Evolutionary conservation across 2,329 filamentous ascomycete genomes (phyloP).

Genomic region (Xylaria sp.): DNA sequence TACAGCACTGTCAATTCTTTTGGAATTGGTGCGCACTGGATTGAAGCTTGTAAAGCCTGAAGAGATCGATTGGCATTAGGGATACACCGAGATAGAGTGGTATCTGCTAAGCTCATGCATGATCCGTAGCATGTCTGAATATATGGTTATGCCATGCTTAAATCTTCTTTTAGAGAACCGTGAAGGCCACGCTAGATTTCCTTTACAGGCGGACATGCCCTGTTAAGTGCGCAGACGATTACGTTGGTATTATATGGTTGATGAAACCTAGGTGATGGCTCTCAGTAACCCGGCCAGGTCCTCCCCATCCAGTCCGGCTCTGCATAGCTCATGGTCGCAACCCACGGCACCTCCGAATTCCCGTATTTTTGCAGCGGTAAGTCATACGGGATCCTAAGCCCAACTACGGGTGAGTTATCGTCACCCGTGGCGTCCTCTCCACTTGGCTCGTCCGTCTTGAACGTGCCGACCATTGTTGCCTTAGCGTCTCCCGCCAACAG

Average conservation of each 20-base stretch:
- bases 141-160: background rate
- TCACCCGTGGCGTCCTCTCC: slow-evolving; percentile 27
- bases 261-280: background rate
- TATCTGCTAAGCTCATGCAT: slow-evolving; percentile 1
- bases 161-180: background rate
- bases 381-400: slow-evolving; percentile 84
- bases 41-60: slow-evolving; percentile 13
- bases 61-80: background rate
- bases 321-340: slow-evolving; percentile 68
- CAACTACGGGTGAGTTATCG: slow-evolving; percentile 61
- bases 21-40: background rate
- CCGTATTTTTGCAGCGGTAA: slow-evolving; percentile 77
- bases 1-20: background rate
- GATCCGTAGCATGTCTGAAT: slow-evolving; percentile 10
- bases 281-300: slow-evolving; percentile 50
- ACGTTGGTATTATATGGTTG: background rate
- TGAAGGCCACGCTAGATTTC: background rate
- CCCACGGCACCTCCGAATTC: slow-evolving; percentile 78
- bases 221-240: background rate
- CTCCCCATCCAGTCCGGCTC: slow-evolving; percentile 71
- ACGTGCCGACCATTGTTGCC: slow-evolving; percentile 74
- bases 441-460: slow-evolving; percentile 68
- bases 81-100: slow-evolving; percentile 15
- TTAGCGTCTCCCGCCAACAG: slow-evolving; percentile 56
- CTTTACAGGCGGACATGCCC: background rate